These are phyloP conservation scores for Epicoccum nigrum DNA, from an alignment of 2,329 filamentous ascomycete genomes.

Conservation along the genomic window DNA sequence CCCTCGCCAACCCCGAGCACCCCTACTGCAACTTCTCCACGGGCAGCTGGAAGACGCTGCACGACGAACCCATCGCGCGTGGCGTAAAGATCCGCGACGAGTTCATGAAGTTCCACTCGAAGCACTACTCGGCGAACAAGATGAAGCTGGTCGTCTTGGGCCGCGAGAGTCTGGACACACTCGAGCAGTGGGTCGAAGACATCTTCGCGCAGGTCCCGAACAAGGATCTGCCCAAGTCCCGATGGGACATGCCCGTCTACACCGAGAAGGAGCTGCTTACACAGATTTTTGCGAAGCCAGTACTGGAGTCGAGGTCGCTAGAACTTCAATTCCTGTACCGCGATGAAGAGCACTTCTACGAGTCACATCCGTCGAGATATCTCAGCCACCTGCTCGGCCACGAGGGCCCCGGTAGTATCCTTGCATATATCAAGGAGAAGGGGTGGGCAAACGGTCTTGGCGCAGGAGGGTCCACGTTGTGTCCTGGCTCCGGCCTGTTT, in stretches of 20 bases:
- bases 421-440: constrained; percentile 87
- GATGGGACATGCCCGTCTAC: constrained; percentile 70
- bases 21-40: constrained; percentile 93
- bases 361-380: constrained; percentile 83
- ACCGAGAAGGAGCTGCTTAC: constrained; percentile 66
- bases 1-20: constrained; percentile 83
- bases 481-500: constrained; percentile 81
- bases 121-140: constrained; percentile 88
- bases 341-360: constrained; percentile 80
- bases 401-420: constrained; percentile 89
- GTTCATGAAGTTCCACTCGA: constrained; percentile 90
- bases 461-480: constrained; percentile 76
- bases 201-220: constrained; percentile 82
- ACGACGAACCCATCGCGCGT: constrained; percentile 77
- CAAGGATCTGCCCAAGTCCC: constrained; percentile 73
- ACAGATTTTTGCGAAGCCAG: constrained; percentile 86
- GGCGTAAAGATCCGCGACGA: constrained; percentile 86
- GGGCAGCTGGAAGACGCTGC: constrained; percentile 83
- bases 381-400: constrained; percentile 89
- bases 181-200: constrained; percentile 83
- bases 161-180: constrained; percentile 77
- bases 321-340: constrained; percentile 84
- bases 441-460: constrained; percentile 87
- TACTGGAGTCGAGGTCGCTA: constrained; percentile 83
- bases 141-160: constrained; percentile 93